Evolutionary conservation across 108 stramenopile species (phyloP).

Genomic region (Aurantiochytrium sp.): DNA sequence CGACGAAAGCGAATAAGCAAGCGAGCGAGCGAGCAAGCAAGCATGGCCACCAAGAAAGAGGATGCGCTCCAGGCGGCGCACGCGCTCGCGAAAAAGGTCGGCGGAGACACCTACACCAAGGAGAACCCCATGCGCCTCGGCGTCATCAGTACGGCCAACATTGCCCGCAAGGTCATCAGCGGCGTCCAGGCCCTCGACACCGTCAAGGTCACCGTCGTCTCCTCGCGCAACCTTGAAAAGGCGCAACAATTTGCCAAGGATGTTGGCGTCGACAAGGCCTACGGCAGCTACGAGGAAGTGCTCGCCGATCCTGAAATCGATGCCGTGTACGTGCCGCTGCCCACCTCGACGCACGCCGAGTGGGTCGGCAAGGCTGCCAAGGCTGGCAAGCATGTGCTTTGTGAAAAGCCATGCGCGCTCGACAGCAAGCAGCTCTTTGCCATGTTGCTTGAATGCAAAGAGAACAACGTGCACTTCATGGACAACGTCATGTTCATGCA

Average conservation of each 20-base stretch:
- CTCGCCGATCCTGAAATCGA: slow-evolving; percentile 6
- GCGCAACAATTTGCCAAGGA: background rate
- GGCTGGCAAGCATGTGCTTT: slow-evolving; percentile 28
- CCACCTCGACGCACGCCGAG: slow-evolving; percentile 21
- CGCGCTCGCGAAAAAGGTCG: background rate
- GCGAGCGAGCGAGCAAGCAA: background rate
- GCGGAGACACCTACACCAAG: background rate
- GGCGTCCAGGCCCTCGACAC: background rate
- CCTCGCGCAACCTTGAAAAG: slow-evolving; percentile 4
- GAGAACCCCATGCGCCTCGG: background rate
- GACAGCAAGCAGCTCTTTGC: background rate
- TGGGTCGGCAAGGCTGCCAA: slow-evolving; percentile 28
- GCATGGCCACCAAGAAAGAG: background rate
- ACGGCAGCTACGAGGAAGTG: slow-evolving; percentile 14
- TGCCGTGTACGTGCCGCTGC: slow-evolving; percentile 28
- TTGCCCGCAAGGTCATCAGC: background rate
- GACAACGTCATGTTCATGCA: slow-evolving; percentile 33
- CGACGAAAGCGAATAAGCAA: background rate
- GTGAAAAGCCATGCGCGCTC: slow-evolving; percentile 31
- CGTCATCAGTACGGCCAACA: slow-evolving; percentile 13
- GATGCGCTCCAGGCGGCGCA: background rate
- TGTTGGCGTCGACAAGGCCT: background rate
- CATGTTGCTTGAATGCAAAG: background rate
- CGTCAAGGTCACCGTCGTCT: background rate
- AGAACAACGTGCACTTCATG: background rate